Base-by-base conservation (phyloP, 1,139 yeast species). In the Suhomyces panamericanus region DNA sequence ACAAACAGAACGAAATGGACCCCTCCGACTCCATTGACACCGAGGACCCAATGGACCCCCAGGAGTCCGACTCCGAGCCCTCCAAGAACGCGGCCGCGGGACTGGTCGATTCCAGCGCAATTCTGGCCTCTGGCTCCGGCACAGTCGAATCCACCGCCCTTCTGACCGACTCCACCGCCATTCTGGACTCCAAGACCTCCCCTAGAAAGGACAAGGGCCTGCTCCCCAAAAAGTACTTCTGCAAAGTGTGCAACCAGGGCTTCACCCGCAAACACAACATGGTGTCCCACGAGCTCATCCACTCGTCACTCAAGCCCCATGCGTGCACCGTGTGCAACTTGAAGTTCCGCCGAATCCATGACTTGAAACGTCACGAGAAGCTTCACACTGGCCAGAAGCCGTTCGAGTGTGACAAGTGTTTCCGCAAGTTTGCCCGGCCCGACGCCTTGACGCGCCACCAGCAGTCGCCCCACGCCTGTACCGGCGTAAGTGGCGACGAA, bases 381-480 rank as follows among this genome's bases (percentile, higher is more conserved):
- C 70, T 84, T 30, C 96, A 87, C 58, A 79, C 90, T 0, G 93
- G 93, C 32, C 89, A 81, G 53, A 82, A 80, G 59, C 91, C 93
- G 1, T 84, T 69, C 58, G 64, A 63, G 29, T 87, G 95, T 62
- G 67, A 64, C 9, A 68, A 69, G 44, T 87, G 96, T 63, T 78
- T 80, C 12, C 72, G 87, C 39, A 68, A 75, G 42, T 87, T 87
- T 67, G 89, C 95, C 1, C 68, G 96, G 26, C 83, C 85, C 1
- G 96, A 87, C 62, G 91, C 95, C 0, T 70, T 87, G 31, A 77
- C 82, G 3, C 70, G 96, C 44, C 88, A 80, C 60, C 67, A 77
- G 56, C 80, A 81, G 43, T 64, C 72, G 1, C 68, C 68, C 2
- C 69, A 72, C 51, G 78, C 76, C 0, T 73, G 78, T 44, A 52